These are phyloP conservation scores for Tulasnella sp. DNA, from an alignment of 768 basidiomycete genomes.

Conservation along the genomic window DNA sequence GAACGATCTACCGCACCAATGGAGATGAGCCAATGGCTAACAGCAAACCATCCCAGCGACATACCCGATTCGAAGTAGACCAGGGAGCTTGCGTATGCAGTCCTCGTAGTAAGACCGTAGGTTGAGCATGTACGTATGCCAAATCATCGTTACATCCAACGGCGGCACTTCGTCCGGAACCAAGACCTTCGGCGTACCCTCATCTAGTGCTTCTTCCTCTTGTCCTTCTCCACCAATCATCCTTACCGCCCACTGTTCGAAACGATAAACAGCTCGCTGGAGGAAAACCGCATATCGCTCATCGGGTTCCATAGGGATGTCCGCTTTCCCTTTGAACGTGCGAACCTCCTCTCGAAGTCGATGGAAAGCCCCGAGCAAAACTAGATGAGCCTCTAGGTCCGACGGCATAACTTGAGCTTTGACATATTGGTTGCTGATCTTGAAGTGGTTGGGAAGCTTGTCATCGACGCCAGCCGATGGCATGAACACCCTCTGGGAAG, in stretches of 20 bases:
- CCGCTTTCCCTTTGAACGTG: neutral
- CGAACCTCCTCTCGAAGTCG: slow-evolving; percentile 22
- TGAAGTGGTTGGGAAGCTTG: neutral
- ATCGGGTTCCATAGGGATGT: slow-evolving; percentile 20
- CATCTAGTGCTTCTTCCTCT: neutral
- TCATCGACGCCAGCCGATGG: slow-evolving; percentile 2
- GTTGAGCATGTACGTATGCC: slow-evolving; percentile 31
- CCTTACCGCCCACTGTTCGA: slow-evolving; percentile 24
- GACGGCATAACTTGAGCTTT: slow-evolving; percentile 15
- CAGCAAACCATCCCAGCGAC: neutral
- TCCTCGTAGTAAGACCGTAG: slow-evolving; percentile 30
- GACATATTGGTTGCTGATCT: neutral
- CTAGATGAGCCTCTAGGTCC: slow-evolving; percentile 28
- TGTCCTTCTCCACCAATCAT: neutral
- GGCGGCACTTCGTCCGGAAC: slow-evolving; percentile 24
- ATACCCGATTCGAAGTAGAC: slow-evolving; percentile 9
- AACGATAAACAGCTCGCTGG: slow-evolving; percentile 27
- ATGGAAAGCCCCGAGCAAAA: slow-evolving; percentile 31
- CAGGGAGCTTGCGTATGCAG: slow-evolving; percentile 14
- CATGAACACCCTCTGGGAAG: neutral
- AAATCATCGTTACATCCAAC: slow-evolving; percentile 30
- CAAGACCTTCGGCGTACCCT: neutral
- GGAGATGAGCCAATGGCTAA: neutral
- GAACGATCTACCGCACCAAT: slow-evolving; percentile 10
- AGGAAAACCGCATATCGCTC: slow-evolving; percentile 29